phyloP scores from a whole-genome alignment of 805 yeast genomes.

The Candida saitoana region DNA sequence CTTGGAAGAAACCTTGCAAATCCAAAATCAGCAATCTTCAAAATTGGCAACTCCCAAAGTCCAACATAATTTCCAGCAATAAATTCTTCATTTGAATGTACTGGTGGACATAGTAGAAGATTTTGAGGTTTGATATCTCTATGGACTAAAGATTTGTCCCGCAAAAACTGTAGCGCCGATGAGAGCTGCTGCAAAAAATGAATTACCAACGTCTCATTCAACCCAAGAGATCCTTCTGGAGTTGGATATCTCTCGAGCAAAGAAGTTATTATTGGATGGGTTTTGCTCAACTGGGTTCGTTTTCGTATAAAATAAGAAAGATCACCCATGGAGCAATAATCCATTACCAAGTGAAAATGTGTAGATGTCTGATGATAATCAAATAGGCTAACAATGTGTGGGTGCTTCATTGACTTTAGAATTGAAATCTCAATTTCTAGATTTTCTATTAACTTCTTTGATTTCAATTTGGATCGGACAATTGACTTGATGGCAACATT shows the following conservation, averaged over 20 bases:
- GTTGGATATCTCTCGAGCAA: slow-evolving; percentile 80
- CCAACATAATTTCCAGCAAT: slow-evolving; percentile 63
- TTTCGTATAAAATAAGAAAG: slow-evolving; percentile 80
- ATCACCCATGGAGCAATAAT: slow-evolving; percentile 94
- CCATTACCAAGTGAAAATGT: slow-evolving; percentile 90
- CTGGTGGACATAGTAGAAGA: slow-evolving; percentile 76
- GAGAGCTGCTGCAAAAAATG: slow-evolving; percentile 86
- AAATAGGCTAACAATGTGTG: slow-evolving; percentile 83
- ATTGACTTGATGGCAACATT: slow-evolving; percentile 90
- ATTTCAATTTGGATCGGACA: slow-evolving; percentile 72
- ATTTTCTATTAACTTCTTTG: slow-evolving; percentile 83
- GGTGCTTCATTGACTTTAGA: slow-evolving; percentile 81
- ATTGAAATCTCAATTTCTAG: slow-evolving; percentile 90
- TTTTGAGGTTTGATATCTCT: slow-evolving; percentile 96
- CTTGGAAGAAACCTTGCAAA: slow-evolving; percentile 93
- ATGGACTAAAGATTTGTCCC: slow-evolving; percentile 83
- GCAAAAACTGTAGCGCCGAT: slow-evolving; percentile 75
- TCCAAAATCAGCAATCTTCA: slow-evolving; percentile 96
- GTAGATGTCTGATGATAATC: slow-evolving; percentile 76
- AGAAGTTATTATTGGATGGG: slow-evolving; percentile 75
- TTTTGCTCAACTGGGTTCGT: slow-evolving; percentile 62
- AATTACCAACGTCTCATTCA: slow-evolving; percentile 70
- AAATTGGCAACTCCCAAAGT: slow-evolving; percentile 80
- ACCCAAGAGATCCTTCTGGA: slow-evolving; percentile 71
- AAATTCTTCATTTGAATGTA: slow-evolving; percentile 59